Evolutionary conservation across 805 yeast genomes (phyloP).

Genomic region (Myxozyma melibiosi): DNA sequence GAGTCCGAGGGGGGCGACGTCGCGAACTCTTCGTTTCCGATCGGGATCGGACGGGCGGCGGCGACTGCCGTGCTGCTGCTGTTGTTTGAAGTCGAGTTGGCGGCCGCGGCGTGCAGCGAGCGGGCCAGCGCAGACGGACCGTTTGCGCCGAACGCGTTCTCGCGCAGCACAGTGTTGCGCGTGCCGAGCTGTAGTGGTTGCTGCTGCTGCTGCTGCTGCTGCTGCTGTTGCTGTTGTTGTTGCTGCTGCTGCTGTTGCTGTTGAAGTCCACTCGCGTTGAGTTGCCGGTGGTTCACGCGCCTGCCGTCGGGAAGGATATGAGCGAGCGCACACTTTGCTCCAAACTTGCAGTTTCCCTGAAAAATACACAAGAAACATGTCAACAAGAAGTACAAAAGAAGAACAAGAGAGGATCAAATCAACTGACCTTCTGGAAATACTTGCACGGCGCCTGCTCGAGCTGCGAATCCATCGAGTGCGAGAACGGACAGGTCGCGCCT

Average conservation of each 20-base stretch:
- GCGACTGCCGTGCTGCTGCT: conserved; percentile 1
- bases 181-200: conserved; percentile 28
- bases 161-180: conserved; percentile 27
- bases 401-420: not conserved
- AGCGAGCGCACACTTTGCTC: conserved; percentile 90
- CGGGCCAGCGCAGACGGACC: conserved; percentile 31
- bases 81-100: not conserved
- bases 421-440: conserved; percentile 68
- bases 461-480: conserved; percentile 69
- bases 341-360: conserved; percentile 92
- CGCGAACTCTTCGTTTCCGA: not conserved
- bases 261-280: not conserved
- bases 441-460: conserved; percentile 69
- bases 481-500: conserved; percentile 87
- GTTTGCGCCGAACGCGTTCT: conserved; percentile 13
- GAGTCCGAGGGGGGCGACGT: conserved; percentile 19
- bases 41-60: not conserved
- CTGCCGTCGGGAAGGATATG: conserved; percentile 89
- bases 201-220: conserved; percentile 10
- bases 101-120: conserved; percentile 23
- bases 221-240: not conserved
- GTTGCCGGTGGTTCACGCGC: conserved; percentile 56
- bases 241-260: conserved; percentile 4
- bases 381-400: not conserved
- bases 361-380: no score